Evolutionary conservation across 768 basidiomycete genomes (phyloP).

Genomic region (Trametes sanguinea): DNA sequence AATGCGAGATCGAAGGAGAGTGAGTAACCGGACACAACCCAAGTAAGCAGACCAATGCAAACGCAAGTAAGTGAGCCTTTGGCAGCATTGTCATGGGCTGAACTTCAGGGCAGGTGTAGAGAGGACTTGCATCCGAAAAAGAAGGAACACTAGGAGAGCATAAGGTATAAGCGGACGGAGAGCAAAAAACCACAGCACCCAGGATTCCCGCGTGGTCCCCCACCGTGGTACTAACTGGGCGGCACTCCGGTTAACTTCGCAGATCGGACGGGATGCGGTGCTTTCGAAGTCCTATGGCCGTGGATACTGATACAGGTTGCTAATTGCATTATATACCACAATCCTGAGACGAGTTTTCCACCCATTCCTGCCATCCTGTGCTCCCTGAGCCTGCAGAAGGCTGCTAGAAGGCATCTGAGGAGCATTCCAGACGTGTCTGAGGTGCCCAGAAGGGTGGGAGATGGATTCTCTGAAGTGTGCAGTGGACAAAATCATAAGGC

Average conservation of each 20-base stretch:
- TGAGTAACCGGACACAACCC: too few species aligned
- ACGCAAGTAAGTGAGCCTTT: too few species aligned
- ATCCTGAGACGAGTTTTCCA: neutral
- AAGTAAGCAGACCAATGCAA: too few species aligned
- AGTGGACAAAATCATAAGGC: neutral
- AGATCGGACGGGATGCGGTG: conserved; percentile 63
- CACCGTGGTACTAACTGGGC: conserved; percentile 66
- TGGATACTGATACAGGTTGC: conserved; percentile 26
- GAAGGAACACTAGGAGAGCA: too few species aligned
- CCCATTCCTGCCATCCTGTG: too few species aligned
- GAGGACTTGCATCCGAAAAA: too few species aligned
- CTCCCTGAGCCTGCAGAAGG: too few species aligned
- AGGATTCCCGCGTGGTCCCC: conserved; percentile 60
- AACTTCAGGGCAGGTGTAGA: too few species aligned
- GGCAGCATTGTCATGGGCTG: too few species aligned
- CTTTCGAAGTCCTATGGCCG: conserved; percentile 43
- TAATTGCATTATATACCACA: neutral
- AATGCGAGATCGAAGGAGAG: too few species aligned
- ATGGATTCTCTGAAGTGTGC: neutral
- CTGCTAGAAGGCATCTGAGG: too few species aligned
- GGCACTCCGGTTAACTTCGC: conserved; percentile 64
- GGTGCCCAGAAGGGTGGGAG: neutral
- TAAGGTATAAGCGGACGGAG: too few species aligned
- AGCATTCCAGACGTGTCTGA: neutral
- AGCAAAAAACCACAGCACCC: conserved; percentile 50